Base-by-base conservation (phyloP, 1,284 basidiomycete species). In the Abortiporus biennis region DNA sequence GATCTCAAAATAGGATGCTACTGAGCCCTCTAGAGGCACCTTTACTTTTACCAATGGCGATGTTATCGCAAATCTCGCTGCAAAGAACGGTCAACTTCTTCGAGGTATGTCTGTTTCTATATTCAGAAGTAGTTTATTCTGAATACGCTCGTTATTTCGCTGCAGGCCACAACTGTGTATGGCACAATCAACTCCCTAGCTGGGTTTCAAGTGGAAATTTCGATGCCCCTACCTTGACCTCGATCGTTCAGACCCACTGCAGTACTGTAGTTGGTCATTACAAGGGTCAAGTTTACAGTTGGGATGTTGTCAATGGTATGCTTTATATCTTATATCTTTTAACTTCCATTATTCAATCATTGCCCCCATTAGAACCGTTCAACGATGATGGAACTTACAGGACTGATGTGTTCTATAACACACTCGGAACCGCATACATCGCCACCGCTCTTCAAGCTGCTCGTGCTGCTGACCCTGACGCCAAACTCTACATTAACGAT, bases 381-480 rank as follows among this genome's bases (percentile, higher is more conserved):
- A 76, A 78, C 50, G 77, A 80, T 19, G 71, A 79, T 50, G 77
- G 77, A 4, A 74, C 71, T 3, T 72, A 65, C 55, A 64, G 74
- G 32, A 40, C 47, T 15, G 62, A 64, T 38, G 66, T 74, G n/a
- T 76, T 73, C 60, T 69, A 64, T 57, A 64, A 66, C 48, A 68
- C 67, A 2, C 65, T 72, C 8, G 69, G 69, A 8, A 56, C 60
- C 3, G 49, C 53, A 20, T 76, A 68, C 54, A 64, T 75, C 40
- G 47, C 59, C 17, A 65, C 65, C 30, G 73, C 71, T 3, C 62
- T 76, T 25, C 52, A 56, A 5, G 64, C 71, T 13, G 72, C 72
- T 2, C 63, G 65, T 17, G 62, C 57, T 22, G 71, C 72, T 9
- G 72, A 76, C 49, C 67, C 71, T 1, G 56, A 54, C 35, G 64